Base-by-base conservation (phyloP, 768 basidiomycete genomes). In the Boletus insuetus region DNA sequence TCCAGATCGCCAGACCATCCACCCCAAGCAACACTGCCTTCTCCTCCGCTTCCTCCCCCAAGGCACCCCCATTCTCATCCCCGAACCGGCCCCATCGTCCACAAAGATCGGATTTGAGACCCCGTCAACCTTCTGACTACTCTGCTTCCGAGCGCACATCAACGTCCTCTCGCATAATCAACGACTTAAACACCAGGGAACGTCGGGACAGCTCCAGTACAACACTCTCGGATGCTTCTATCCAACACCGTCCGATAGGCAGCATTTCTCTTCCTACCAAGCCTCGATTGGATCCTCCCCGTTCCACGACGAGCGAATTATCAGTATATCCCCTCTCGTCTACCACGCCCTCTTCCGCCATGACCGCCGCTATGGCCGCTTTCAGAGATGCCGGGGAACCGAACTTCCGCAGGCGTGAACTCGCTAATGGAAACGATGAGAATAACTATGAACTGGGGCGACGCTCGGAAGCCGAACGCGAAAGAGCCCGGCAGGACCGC, bases 401-500 rank as follows among this genome's bases (percentile, higher is more conserved):
- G 10, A 84, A 82, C 42, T 74, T 77, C n/a, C 77, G 84, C 35
- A 77, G 77, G 58, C 83, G 83, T 38, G 78, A 75, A 14, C 78
- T 78, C 68, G 75, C 77, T 14, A 77, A 80, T 51, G 82, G 79
- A 32, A 75, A 74, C 46, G 77, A 81, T 12, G 84, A 85, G 43
- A 66, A 69, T 39, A 81, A 84, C 41, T 80, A 84, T 62, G 79
- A 82, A 60, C 72, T 76, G 55, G 83, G 85, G 63, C 76, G 82
- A 57, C 78, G 81, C 59, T 74, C 75, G 57, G 89, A 89, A 60
- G 69, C 80, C 12, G 85, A 87, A 57, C 78, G 77, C 11, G 87
- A 89, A 68, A 82, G 74, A 61, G 75, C 66, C n/a, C 79, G 84
- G 44, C 89, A 91, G 63, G 82, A 83, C 61, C 79, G 85, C 54